Percentiles rank a stretch among this genome's conserved stretches.
phyloP scores from a whole-genome alignment of 2,329 filamentous ascomycete species.

The Pseudocercospora eumusae region DNA sequence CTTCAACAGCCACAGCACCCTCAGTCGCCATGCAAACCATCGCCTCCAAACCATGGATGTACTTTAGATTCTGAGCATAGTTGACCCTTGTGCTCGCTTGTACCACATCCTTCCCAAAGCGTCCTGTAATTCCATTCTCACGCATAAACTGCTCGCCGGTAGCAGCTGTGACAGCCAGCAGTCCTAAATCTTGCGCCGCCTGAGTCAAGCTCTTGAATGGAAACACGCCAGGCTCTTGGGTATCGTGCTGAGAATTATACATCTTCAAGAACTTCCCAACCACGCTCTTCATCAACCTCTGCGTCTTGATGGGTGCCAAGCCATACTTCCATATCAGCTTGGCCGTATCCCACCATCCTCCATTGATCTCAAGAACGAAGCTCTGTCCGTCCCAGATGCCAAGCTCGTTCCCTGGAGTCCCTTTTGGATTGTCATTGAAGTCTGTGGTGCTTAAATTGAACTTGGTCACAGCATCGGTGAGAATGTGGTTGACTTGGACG shows the following conservation, averaged over 20 bases:
- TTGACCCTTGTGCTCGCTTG: conserved; percentile 92
- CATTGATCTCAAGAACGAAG: conserved; percentile 64
- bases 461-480: conserved; percentile 69
- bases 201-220: conserved; percentile 77
- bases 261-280: conserved; percentile 74
- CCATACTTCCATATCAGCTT: conserved; percentile 88
- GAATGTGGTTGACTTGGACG: conserved; percentile 77
- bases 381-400: conserved; percentile 81
- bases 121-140: conserved; percentile 64
- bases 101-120: conserved; percentile 77
- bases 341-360: conserved; percentile 70
- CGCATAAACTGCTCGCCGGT: conserved; percentile 74
- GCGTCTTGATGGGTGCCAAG: conserved; percentile 70
- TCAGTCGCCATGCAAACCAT: conserved; percentile 92
- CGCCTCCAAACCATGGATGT: conserved; percentile 84
- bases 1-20: conserved; percentile 73
- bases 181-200: conserved; percentile 65
- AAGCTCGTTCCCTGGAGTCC: conserved; percentile 57
- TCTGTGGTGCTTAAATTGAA: conserved; percentile 64
- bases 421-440: conserved; percentile 45
- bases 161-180: conserved; percentile 65
- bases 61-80: conserved; percentile 84
- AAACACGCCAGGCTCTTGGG: conserved; percentile 59
- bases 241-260: conserved; percentile 60
- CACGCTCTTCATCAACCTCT: conserved; percentile 69